These are phyloP conservation scores for Alisma plantagoaquatica DNA, from an alignment of 106 monocot species.

Conservation along the genomic window DNA sequence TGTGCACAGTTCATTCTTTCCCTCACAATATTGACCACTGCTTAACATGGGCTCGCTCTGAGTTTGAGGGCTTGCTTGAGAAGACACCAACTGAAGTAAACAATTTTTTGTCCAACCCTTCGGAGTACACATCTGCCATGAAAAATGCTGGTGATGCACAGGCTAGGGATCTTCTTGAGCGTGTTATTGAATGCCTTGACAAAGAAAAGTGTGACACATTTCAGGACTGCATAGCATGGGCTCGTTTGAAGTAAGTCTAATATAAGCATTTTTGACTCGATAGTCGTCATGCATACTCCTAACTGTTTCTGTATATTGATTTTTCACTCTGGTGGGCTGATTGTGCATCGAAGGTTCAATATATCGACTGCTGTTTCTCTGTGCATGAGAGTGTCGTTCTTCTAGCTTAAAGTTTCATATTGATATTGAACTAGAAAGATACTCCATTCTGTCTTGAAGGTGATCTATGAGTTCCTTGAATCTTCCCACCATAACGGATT, in stretches of 20 bases:
- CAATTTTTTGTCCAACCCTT: slow-evolving; percentile 57
- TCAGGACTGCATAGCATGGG: slow-evolving; percentile 79
- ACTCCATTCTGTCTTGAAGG: too few relatives aligned
- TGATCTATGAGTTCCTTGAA: too few relatives aligned
- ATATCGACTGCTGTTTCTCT: too few relatives aligned
- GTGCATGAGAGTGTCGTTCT: too few relatives aligned
- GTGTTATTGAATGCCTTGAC: slow-evolving; percentile 69
- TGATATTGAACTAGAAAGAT: too few relatives aligned
- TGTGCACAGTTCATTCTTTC: slow-evolving; percentile 95
- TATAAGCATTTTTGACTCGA: too few relatives aligned
- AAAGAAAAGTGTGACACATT: slow-evolving; percentile 72
- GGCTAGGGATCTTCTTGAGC: slow-evolving; percentile 78
- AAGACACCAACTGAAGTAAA: slow-evolving; percentile 90
- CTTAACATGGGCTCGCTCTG: slow-evolving; percentile 90
- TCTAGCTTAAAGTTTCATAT: too few relatives aligned
- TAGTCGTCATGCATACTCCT: too few relatives aligned
- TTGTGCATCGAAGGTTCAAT: too few relatives aligned
- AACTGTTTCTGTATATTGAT: too few relatives aligned
- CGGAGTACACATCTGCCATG: slow-evolving; percentile 61
- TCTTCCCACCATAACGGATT: too few relatives aligned
- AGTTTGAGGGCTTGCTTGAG: slow-evolving; percentile 88
- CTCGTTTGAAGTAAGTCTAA: slow-evolving; percentile 62
- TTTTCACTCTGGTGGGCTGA: too few relatives aligned
- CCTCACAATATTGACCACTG: slow-evolving; percentile 98
- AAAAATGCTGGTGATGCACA: slow-evolving; percentile 78